phyloP scores from a whole-genome alignment of 768 basidiomycete species.

The Mycena rebaudengoi region DNA sequence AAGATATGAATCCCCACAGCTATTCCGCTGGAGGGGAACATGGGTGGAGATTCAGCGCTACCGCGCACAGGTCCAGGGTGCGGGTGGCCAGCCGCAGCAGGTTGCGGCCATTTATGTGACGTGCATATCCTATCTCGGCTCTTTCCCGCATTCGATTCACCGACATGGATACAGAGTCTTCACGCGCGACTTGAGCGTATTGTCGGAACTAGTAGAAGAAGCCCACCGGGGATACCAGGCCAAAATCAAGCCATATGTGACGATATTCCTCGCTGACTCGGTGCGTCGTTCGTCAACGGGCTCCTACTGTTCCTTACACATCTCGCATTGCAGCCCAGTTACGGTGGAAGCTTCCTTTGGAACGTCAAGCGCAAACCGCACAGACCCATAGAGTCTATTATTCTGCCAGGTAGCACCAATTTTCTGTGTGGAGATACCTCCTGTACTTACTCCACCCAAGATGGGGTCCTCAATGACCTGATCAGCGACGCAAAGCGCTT shows the following conservation, averaged over 20 bases:
- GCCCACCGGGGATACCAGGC: constrained; percentile 45
- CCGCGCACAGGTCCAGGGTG: constrained; percentile 27
- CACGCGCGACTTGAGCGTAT: constrained; percentile 46
- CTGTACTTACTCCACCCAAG: constrained; percentile 41
- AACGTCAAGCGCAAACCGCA: constrained; percentile 58
- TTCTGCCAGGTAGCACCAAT: constrained; percentile 15
- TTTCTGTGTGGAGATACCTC: neutral
- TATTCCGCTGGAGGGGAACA: constrained; percentile 52
- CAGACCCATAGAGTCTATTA: constrained; percentile 47
- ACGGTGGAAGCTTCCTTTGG: constrained; percentile 50
- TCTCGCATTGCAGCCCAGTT: constrained; percentile 40
- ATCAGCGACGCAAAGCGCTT: constrained; percentile 64
- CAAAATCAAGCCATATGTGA: constrained; percentile 44
- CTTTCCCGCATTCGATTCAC: too few relatives aligned
- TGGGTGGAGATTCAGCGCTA: constrained; percentile 48
- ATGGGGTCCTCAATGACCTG: constrained; percentile 56
- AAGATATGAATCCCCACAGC: constrained; percentile 48
- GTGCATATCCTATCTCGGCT: constrained; percentile 29
- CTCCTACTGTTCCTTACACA: neutral
- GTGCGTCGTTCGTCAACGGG: constrained; percentile 26
- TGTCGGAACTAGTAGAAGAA: constrained; percentile 47
- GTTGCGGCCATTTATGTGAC: constrained; percentile 39
- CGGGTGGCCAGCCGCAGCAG: constrained; percentile 19
- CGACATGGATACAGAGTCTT: constrained; percentile 38
- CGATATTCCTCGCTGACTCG: constrained; percentile 45